These are phyloP conservation scores for Xylariaceae sp. DNA, from an alignment of 2,329 filamentous ascomycete genomes.

Conservation along the genomic window DNA sequence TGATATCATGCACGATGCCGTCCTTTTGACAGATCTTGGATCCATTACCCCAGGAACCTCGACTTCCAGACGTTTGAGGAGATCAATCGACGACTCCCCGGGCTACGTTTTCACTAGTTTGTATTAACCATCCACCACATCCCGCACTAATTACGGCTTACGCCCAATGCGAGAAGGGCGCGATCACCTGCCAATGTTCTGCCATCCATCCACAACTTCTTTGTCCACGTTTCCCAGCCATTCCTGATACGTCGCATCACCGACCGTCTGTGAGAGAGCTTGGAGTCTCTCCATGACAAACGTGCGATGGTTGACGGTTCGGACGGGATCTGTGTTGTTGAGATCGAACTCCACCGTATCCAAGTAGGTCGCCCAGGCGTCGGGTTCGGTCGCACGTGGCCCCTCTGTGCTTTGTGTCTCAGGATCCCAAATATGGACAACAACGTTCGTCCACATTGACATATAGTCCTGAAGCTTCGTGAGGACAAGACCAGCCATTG, in stretches of 20 bases:
- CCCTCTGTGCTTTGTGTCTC: slow-evolving; percentile 41
- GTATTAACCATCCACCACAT: neutral
- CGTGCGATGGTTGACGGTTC: slow-evolving; percentile 56
- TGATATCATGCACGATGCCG: neutral
- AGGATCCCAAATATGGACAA: slow-evolving; percentile 60
- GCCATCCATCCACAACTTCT: slow-evolving; percentile 64
- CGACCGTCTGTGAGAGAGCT: slow-evolving; percentile 52
- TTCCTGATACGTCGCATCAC: slow-evolving; percentile 60
- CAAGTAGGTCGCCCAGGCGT: slow-evolving; percentile 49
- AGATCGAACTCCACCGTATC: slow-evolving; percentile 50
- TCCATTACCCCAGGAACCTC: no score
- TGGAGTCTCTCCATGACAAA: slow-evolving; percentile 61
- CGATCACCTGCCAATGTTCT: slow-evolving; percentile 30
- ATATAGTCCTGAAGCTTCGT: slow-evolving; percentile 66
- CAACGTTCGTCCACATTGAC: slow-evolving; percentile 66
- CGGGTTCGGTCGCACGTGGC: slow-evolving; percentile 36
- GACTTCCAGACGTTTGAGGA: no score
- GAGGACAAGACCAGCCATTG: slow-evolving; percentile 54
- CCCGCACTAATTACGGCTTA: neutral
- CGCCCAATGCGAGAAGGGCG: neutral
- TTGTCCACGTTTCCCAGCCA: slow-evolving; percentile 72
- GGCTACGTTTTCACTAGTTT: no score
- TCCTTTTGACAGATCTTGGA: neutral
- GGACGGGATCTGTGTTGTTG: slow-evolving; percentile 58
- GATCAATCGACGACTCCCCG: no score